Base-by-base conservation (phyloP, 192 early-diverging fungal genomes). In the Coemansia sp. region DNA sequence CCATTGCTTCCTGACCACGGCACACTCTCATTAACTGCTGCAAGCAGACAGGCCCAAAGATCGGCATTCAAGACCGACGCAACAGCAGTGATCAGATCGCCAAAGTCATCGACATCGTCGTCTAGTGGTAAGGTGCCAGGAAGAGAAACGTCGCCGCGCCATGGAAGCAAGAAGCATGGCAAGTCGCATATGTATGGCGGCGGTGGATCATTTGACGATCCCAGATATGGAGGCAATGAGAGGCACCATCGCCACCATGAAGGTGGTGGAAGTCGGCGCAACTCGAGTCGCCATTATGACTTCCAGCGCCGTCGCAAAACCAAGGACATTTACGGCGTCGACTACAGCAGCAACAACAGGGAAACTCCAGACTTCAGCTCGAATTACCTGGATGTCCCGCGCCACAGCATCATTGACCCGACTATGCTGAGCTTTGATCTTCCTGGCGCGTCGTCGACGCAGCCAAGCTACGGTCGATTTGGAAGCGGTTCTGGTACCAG, bases 391-490 rank as follows among this genome's bases (percentile, higher is more conserved):
- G 79, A 81, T 35, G 4, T 81, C 21, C 74, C 79, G 51, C 70
- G 79, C 3, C 79, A 81, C 61, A 81, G 79, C 67, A 75, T 81
- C 64, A 81, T 81, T 49, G 79, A 81, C 35, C 79, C 79, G 34
- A 67, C 77, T 53, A 74, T 80, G 66, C 69, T 80, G 37, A 80
- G 69, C 59, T 74, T 74, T 39, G 77, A 80, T 30, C 34, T 66
- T n/a, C 72, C 77, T 2, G 72, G 63, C 1, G 60, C 62, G 1
- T 51, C 58, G 8, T 55, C 58, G 4, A 61, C 62, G 40, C 65
- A 61, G 5, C 33, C 55, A 18, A 68, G 53, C 66, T 68, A 71
- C 63, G 60, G 61, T 45, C 51, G 61, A 4, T 39, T 25, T 28
- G 45, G 30, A 13, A 49, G 1, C 37, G 8, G 20, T 42, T 4